Base-by-base conservation (phyloP, 1,284 basidiomycete genomes). In the Microbotryum intermedium region DNA sequence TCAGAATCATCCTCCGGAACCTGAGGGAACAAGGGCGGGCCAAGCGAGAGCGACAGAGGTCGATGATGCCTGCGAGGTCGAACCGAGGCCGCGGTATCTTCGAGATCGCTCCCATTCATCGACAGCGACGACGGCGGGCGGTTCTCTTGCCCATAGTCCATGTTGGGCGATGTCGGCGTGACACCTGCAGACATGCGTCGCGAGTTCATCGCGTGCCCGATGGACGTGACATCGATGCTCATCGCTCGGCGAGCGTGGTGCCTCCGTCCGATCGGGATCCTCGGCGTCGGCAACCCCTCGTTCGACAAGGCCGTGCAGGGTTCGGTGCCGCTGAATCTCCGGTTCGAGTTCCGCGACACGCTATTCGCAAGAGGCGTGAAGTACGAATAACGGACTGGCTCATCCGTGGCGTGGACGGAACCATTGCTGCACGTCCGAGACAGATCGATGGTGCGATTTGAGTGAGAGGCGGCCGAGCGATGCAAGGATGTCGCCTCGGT, bases 11-110 rank as follows among this genome's bases (percentile, higher is more conserved):
- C 59, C 26, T 67, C 66, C 0, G 60, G 63, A 1, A 65, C 60
- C 5, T 30, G 63, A 1, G 66, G 60, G 50, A 67, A 67, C 43
- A 67, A 50, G 6, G 63, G 63, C 5, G 66, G 61, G 1, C 64
- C 64, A 16, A 67, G 60, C 2, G 66, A 65, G 20, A 67, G 57
- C 1, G 61, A 65, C 11, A 67, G 53, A 0, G 66, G 66, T 18
- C 66, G 66, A 30, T 65, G 66, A 13, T 61, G 57, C 4, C 64
- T 57, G 0, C 57, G 50, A 6, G 64, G 57, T 1, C 66, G 60
- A 0, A 49, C 21, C 4, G 55, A 53, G 6, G 49, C 20, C 8
- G 60, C 55, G 1, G 56, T 47, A 44, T 65, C 64, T 23, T 60
- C 60, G 29, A 48, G 46, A 48, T 48, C 28, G 18, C 28, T 23